phyloP scores from a whole-genome alignment of 768 basidiomycete genomes.

The Fistulinella prunicolor region DNA sequence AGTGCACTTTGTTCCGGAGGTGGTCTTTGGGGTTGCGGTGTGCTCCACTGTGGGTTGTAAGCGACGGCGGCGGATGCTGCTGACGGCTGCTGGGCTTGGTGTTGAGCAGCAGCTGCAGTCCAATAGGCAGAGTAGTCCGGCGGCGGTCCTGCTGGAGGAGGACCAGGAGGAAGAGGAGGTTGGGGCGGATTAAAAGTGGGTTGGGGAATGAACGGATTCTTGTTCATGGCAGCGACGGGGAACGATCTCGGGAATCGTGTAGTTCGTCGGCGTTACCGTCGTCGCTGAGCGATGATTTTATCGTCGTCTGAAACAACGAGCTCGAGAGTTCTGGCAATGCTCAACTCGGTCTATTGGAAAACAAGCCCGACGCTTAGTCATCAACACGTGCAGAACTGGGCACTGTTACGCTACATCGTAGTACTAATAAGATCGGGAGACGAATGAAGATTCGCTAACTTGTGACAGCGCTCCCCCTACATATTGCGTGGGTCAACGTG shows the following conservation, averaged over 20 bases:
- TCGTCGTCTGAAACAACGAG: slow-evolving; percentile 24
- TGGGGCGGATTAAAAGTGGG: slow-evolving; percentile 68
- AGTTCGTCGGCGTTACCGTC: slow-evolving; percentile 6
- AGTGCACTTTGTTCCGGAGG: slow-evolving; percentile 78
- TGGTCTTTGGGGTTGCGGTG: slow-evolving; percentile 62
- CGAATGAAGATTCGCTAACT: slow-evolving; percentile 13
- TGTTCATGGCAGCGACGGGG: slow-evolving; percentile 56
- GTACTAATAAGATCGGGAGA: too few species aligned
- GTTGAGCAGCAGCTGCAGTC: slow-evolving; percentile 54
- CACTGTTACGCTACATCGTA: neutral
- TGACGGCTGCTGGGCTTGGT: slow-evolving; percentile 36
- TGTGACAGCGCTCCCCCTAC: slow-evolving; percentile 22
- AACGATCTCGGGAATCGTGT: slow-evolving; percentile 12
- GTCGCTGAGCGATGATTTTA: slow-evolving; percentile 9
- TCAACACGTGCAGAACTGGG: neutral
- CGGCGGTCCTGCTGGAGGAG: slow-evolving; percentile 67
- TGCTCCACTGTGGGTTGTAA: slow-evolving; percentile 66
- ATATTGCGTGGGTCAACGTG: neutral
- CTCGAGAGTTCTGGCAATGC: slow-evolving; percentile 12
- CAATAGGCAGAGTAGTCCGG: slow-evolving; percentile 80
- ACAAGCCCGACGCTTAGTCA: slow-evolving; percentile 26
- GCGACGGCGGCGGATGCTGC: slow-evolving; percentile 41
- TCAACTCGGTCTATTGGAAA: slow-evolving; percentile 6
- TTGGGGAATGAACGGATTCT: slow-evolving; percentile 77
- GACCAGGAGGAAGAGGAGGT: slow-evolving; percentile 78